Base-by-base conservation (phyloP, 352 stramenopile species). In the Pythium catenulatum region DNA sequence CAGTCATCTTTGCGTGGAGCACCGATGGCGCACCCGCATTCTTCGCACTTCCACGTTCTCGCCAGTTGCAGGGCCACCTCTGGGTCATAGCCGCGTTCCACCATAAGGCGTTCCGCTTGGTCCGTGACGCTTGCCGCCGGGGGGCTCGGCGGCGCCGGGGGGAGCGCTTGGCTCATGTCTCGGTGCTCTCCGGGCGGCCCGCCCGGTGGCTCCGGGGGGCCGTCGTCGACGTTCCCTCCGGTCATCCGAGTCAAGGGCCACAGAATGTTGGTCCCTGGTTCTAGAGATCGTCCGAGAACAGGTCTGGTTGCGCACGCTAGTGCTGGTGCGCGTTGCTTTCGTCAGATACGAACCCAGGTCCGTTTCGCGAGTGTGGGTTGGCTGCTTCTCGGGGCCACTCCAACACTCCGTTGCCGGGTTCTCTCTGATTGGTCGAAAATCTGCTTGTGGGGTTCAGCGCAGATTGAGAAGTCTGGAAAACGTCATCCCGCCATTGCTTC, bases 381-480 rank as follows among this genome's bases (percentile, higher is more conserved):
- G 58, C 58, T 69, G 58, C 58, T 69, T 69, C 58, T 46, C 58
- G 21, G 58, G 58, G 58, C 58, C 23, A 9, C 30, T 46, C 58
- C 41, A 69, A 69, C 58, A 69, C 58, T 69, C 58, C 58, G 30
- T 69, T 46, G 23, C 34, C 45, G 7, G 30, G 30, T 8, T 46
- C 58, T 30, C 36, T 14, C 58, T 25, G 58, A 69, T 69, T 69
- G 58, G 58, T 69, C 58, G 23, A 69, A 69, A 69, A 46, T 69
- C 58, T 46, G 58, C 36, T 9, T 46, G 58, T 32, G 4, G 32
- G 30, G 58, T 69, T 69, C 32, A 69, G 58, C 58, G 58, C 58
- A 69, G 58, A 69, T 69, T 69, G 58, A 69, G 58, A 69, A 69
- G 58, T 69, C 58, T 52, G n/a, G n/a, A n/a, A n/a, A n/a, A n/a